These are phyloP conservation scores for Cystobasidium onofrii DNA, from an alignment of 768 basidiomycete species.

Conservation along the genomic window DNA sequence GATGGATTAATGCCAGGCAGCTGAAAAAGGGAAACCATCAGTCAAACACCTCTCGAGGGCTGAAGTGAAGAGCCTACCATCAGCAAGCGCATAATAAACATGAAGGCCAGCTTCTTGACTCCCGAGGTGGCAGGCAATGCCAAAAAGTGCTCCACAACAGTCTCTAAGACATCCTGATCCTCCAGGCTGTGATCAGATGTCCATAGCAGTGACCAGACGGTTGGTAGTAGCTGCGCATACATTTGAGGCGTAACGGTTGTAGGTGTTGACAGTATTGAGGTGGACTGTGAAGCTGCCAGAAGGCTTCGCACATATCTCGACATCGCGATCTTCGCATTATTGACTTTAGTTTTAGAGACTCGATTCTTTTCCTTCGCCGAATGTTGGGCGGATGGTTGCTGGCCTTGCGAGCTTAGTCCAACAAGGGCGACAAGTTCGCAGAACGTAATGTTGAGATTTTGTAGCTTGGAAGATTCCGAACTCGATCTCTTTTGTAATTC, in stretches of 20 bases:
- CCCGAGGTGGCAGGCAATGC: background rate
- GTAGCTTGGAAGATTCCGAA: background rate
- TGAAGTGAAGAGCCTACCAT: background rate
- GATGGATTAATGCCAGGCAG: background rate
- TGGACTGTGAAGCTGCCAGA: background rate
- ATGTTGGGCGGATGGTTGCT: background rate
- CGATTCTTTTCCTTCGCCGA: background rate
- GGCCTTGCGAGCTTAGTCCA: background rate
- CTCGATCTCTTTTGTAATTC: background rate
- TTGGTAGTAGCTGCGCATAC: slow-evolving; percentile 15
- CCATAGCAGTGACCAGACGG: slow-evolving; percentile 14
- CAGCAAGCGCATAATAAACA: background rate
- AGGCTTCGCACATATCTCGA: background rate
- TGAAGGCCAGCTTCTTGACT: background rate
- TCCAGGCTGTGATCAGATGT: background rate
- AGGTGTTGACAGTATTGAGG: background rate
- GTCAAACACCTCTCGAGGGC: background rate
- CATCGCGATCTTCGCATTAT: background rate
- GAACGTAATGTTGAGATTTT: slow-evolving; percentile 15
- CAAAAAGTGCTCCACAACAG: slow-evolving; percentile 1
- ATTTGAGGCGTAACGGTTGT: background rate
- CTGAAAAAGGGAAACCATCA: background rate
- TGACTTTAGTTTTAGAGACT: background rate
- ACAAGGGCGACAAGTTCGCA: slow-evolving; percentile 20
- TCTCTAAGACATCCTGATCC: background rate